Percentiles rank a stretch among this genome's conserved stretches.
Conservation (phyloP, 768 basidiomycete genomes). For the Termitomyces sp. region DNA sequence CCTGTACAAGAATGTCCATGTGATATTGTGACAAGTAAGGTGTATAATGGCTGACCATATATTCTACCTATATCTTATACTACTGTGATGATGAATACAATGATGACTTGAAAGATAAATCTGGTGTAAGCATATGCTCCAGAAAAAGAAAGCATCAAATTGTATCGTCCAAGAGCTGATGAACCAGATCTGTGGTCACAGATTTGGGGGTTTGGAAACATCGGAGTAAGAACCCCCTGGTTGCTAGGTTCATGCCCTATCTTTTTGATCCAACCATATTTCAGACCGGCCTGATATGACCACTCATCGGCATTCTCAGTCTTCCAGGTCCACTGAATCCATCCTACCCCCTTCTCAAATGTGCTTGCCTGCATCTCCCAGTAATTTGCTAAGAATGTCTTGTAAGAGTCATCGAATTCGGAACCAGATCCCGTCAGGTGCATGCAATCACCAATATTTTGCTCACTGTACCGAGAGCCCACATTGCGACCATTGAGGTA, state of each 20-base stretch:
- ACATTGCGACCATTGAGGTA: constrained; percentile 79
- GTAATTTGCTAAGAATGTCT: constrained; percentile 70
- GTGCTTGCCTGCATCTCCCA: constrained; percentile 83
- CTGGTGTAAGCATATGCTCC: background rate
- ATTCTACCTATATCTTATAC: too few relatives aligned
- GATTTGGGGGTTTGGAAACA: too few relatives aligned
- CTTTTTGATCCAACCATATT: constrained; percentile 69
- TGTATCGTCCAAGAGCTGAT: background rate
- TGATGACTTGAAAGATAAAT: background rate
- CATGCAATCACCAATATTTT: constrained; percentile 70
- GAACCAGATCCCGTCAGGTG: constrained; percentile 71
- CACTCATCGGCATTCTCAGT: constrained; percentile 81
- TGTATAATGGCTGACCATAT: too few relatives aligned
- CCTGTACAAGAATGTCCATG: too few relatives aligned
- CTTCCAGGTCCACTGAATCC: constrained; percentile 87
- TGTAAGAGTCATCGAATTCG: constrained; percentile 70
- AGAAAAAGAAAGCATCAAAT: background rate
- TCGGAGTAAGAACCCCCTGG: too few relatives aligned
- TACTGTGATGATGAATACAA: too few relatives aligned
- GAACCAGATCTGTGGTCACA: background rate
- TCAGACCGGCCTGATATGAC: constrained; percentile 79
- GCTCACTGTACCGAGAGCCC: constrained; percentile 51
- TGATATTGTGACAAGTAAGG: too few relatives aligned
- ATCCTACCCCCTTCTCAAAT: constrained; percentile 57
- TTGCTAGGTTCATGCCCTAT: too few relatives aligned